These are phyloP conservation scores for Melanomma pulvis-pyrius DNA, from an alignment of 495 filamentous ascomycete genomes.

Conservation along the genomic window DNA sequence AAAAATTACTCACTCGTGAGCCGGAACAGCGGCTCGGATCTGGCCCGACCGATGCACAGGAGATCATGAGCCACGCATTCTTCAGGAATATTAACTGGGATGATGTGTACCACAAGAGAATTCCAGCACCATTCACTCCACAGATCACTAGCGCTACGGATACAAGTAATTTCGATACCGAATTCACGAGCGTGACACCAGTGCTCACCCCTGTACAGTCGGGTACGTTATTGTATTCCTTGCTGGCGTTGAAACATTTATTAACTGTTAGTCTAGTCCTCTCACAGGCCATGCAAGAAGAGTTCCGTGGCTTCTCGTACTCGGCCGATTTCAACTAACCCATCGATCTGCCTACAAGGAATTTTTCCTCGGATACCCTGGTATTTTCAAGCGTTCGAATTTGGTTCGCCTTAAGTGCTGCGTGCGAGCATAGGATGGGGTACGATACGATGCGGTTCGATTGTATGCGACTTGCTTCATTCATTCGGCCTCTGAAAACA, in stretches of 20 bases:
- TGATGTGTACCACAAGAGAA: slow-evolving; percentile 92
- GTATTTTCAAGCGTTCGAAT: slow-evolving; percentile 9
- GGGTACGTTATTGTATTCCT: slow-evolving; percentile 61
- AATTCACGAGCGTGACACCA: slow-evolving; percentile 98
- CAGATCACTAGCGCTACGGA: slow-evolving; percentile 88
- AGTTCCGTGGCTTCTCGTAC: slow-evolving; percentile 99
- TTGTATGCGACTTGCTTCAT: not conserved
- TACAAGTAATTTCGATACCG: slow-evolving; percentile 98
- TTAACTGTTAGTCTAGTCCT: slow-evolving; percentile 62
- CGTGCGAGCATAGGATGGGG: not conserved
- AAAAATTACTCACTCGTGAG: slow-evolving; percentile 95
- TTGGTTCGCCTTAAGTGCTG: not conserved
- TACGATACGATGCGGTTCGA: not conserved
- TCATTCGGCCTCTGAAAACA: not conserved
- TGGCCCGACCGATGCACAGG: slow-evolving; percentile 96
- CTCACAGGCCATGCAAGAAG: slow-evolving; percentile 98
- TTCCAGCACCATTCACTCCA: slow-evolving; percentile 85
- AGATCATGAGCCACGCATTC: slow-evolving; percentile 99
- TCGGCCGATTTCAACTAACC: slow-evolving; percentile 65
- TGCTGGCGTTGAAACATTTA: slow-evolving; percentile 24
- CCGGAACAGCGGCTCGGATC: slow-evolving; percentile 89
- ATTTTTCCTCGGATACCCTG: slow-evolving; percentile 24
- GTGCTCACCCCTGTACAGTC: slow-evolving; percentile 97
- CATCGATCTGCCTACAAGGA: slow-evolving; percentile 3
- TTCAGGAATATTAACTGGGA: slow-evolving; percentile 99